Evolutionary conservation across 2,329 filamentous ascomycete species (phyloP).

Genomic region (Lachnellula subtilissima): DNA sequence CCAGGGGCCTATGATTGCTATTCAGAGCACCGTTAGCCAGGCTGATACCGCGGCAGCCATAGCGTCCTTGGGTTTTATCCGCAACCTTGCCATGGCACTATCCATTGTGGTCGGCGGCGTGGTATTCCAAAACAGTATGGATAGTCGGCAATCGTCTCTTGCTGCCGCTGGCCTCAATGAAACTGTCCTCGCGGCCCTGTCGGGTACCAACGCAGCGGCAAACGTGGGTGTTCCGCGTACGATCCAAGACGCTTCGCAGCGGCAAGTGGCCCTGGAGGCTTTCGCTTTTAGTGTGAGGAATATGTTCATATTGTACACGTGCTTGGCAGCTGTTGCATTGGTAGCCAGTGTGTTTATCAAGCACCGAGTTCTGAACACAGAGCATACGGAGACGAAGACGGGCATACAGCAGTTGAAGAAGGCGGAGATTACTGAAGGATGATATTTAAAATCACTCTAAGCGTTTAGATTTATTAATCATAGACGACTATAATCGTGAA

Average conservation of each 20-base stretch:
- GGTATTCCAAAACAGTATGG: constrained; percentile 38
- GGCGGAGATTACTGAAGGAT: background rate
- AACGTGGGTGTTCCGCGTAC: constrained; percentile 34
- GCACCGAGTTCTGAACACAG: constrained; percentile 38
- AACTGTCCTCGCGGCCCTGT: constrained; percentile 33
- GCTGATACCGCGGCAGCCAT: constrained; percentile 43
- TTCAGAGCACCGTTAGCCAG: constrained; percentile 46
- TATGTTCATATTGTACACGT: constrained; percentile 25
- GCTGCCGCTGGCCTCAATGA: constrained; percentile 4
- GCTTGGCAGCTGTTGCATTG: constrained; percentile 26
- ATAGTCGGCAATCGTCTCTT: constrained; percentile 30
- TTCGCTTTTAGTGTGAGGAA: constrained; percentile 21
- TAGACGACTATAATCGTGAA: too few relatives aligned
- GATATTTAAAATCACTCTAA: background rate
- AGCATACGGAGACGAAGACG: constrained; percentile 49
- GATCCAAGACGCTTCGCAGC: constrained; percentile 27
- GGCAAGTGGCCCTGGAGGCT: constrained; percentile 11
- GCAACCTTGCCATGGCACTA: constrained; percentile 39
- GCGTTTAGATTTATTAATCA: too few relatives aligned
- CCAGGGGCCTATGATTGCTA: constrained; percentile 49
- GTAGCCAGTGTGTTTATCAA: constrained; percentile 40
- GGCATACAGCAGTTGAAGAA: constrained; percentile 27
- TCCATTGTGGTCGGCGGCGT: constrained; percentile 43
- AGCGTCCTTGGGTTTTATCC: constrained; percentile 45
- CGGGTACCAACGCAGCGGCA: constrained; percentile 19